phyloP scores from a whole-genome alignment of 306 rosid genomes.

The Adenanthera pavonina region DNA sequence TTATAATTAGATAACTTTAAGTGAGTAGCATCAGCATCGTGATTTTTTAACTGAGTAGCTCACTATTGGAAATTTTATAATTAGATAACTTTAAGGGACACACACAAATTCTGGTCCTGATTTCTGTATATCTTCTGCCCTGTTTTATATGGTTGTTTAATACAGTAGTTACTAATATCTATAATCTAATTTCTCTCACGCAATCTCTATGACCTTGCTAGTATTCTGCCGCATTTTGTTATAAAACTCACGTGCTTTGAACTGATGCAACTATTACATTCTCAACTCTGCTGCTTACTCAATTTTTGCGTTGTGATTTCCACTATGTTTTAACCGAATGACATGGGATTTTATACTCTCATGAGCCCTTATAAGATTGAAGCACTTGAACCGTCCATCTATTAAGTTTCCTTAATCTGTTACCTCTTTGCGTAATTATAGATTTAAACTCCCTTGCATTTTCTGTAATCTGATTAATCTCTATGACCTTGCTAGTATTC shows the following conservation, averaged over 20 bases:
- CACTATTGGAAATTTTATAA: neutral
- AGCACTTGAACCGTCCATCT: constrained; percentile 30
- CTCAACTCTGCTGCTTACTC: neutral
- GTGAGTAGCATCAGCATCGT: neutral
- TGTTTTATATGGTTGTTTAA: neutral
- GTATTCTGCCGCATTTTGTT: neutral
- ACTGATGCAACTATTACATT: neutral
- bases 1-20: neutral
- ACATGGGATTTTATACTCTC: neutral
- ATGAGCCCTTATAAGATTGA: neutral
- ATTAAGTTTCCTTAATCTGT: neutral
- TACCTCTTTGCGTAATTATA: neutral
- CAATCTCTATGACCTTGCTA: neutral
- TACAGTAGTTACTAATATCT: constrained; percentile 21
- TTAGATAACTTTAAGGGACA: neutral
- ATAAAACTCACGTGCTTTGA: neutral
- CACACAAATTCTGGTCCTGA: constrained; percentile 3
- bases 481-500: neutral
- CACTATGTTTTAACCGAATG: neutral
- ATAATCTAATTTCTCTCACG: neutral
- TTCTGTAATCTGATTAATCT: constrained; percentile 4
- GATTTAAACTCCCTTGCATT: constrained; percentile 3
- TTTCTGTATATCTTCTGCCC: neutral
- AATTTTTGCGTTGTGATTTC: neutral
- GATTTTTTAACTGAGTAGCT: neutral